These are phyloP conservation scores for Amanita subjunquillea DNA, from an alignment of 768 basidiomycete genomes.

Conservation along the genomic window DNA sequence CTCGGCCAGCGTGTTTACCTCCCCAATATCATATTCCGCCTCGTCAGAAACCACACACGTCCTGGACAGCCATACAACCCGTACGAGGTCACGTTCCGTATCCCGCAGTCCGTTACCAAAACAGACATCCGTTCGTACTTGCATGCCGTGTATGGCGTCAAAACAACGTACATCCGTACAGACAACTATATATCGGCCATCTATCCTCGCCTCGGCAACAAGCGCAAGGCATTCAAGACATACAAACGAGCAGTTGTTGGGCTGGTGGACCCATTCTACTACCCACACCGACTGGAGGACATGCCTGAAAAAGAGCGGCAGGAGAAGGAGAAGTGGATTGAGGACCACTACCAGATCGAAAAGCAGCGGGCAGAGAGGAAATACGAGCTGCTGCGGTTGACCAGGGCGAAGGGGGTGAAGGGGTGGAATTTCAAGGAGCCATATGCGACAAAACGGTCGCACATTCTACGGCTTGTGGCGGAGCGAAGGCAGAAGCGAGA, in stretches of 20 bases:
- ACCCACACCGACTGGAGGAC: conserved; percentile 73
- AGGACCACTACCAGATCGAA: conserved; percentile 47
- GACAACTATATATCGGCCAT: conserved; percentile 72
- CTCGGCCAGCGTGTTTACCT: conserved; percentile 82
- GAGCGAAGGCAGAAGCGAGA: conserved; percentile 33
- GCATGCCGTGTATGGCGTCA: conserved; percentile 73
- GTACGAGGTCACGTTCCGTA: conserved; percentile 88
- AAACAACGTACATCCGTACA: conserved; percentile 92
- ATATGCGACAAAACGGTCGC: conserved; percentile 33
- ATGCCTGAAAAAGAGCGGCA: conserved; percentile 49
- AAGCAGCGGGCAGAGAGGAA: conserved; percentile 23
- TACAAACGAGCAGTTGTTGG: conserved; percentile 94
- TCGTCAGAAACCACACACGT: conserved; percentile 77
- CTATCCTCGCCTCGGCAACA: conserved; percentile 18
- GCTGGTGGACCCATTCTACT: conserved; percentile 88
- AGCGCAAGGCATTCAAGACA: conserved; percentile 34
- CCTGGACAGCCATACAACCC: conserved; percentile 81
- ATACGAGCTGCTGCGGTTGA: conserved; percentile 27
- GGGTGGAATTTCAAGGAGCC: conserved; percentile 33
- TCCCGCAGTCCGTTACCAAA: conserved; percentile 86
- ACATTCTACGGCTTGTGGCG: conserved; percentile 31
- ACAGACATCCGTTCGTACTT: conserved; percentile 87
- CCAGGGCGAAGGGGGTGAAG: conserved; percentile 24
- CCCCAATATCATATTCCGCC: conserved; percentile 74
- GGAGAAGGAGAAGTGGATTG: conserved; percentile 50